Evolutionary conservation across 2,329 filamentous ascomycete species (phyloP).

Genomic region (Scorias spongiosa): DNA sequence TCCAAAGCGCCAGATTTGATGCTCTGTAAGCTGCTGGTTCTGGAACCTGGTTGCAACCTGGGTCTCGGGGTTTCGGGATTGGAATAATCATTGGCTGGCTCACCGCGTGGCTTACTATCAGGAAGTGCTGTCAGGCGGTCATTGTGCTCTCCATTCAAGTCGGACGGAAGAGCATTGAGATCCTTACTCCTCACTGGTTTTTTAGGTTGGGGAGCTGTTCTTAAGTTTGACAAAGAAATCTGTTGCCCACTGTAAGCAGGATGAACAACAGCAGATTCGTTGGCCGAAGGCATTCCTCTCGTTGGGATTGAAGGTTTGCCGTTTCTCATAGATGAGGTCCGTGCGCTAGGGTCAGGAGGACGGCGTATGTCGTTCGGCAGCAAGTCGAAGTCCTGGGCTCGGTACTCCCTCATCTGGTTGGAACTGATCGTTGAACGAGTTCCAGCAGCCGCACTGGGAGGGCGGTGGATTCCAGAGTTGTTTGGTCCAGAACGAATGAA

Average conservation of each 20-base stretch:
- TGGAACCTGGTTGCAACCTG: not conserved
- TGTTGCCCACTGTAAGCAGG: not conserved
- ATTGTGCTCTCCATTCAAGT: constrained; percentile 44
- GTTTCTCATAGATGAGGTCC: not conserved
- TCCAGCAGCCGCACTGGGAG: constrained; percentile 68
- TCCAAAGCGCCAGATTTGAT: not conserved
- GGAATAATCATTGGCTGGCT: constrained; percentile 61
- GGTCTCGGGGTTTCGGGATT: constrained; percentile 47
- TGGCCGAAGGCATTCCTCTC: not conserved
- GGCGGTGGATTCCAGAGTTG: constrained; percentile 48
- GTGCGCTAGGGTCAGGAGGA: not conserved
- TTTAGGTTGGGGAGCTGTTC: constrained; percentile 40
- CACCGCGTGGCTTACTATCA: constrained; percentile 29
- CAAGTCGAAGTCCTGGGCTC: constrained; percentile 10
- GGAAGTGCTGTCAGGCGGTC: constrained; percentile 35
- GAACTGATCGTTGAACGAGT: constrained; percentile 78
- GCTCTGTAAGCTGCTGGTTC: not conserved
- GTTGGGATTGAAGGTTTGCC: not conserved
- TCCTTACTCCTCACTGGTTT: constrained; percentile 70
- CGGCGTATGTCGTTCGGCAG: not conserved
- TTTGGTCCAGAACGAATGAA: constrained; percentile 77
- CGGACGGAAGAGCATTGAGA: constrained; percentile 76
- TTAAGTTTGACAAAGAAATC: not conserved
- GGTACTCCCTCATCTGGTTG: constrained; percentile 47
- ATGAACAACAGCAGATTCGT: not conserved